Evolutionary conservation across 73 alveolate species (phyloP), one percentile per base, ranked within the genome.

Genomic region (Urostyla sp.): DNA sequence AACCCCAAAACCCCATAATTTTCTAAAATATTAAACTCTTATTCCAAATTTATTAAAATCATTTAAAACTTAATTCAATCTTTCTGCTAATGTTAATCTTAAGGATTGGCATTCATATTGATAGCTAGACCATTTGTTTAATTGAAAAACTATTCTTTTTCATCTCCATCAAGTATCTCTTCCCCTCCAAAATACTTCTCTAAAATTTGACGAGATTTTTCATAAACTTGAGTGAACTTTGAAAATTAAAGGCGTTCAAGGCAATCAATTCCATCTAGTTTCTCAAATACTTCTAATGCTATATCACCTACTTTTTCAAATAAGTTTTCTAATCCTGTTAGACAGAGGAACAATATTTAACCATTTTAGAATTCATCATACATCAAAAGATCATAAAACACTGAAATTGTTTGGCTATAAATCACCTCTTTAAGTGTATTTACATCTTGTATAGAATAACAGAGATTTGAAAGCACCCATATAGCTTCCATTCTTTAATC

Each of bases 401-500:
- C 28, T 36, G 34, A 4, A 24, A 66, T 20, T 7, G 44, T 40
- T 5, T 15, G 50, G 13, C 13, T 4, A 20, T 26, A 13, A 2
- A 15, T 28, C 3, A 40, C 24, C 27, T 8, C 13, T 8, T 36
- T 63, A 21, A 40, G 13, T 7, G 3, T 32, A 4, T 40, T 11
- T 16, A 10, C 18, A 21, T 44, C 66, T 20, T 44, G n/a, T 10
- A 44, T 5, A 1, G 20, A 13, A 10, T 66, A 24, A 18, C 59
- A 45, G n/a, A 66, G 37, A 32, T 66, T 66, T n/a, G 59, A 11
- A 15, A 66, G 10, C 5, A 63, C 67, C 80, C 80, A 66, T 27
- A 37, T 43, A 1, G 80, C 67, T 44, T 66, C 80, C 43, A 23
- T 66, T 66, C 80, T 66, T 4, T 18, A 2, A 2, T 43, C 59